Percentiles rank a stretch among this genome's conserved stretches.
Evolutionary conservation across 352 stramenopile species (phyloP).

Genomic region (Globisporangium megalacanthum): DNA sequence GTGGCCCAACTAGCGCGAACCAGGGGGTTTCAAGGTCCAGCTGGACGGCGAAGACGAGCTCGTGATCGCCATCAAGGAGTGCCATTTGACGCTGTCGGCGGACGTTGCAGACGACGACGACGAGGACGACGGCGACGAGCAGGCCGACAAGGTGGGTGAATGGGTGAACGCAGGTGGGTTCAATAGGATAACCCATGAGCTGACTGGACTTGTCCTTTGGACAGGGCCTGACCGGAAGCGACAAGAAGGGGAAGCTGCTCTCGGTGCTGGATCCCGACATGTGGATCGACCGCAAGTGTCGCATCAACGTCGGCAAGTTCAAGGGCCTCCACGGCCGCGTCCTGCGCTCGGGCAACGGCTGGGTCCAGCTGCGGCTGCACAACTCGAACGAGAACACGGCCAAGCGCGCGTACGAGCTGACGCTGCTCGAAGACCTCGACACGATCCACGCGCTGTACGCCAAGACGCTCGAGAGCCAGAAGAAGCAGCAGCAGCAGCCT

Average conservation of each 20-base stretch:
- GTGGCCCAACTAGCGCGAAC: slow-evolving; percentile 10
- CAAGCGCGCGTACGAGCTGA: slow-evolving; percentile 85
- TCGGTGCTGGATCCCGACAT: slow-evolving; percentile 82
- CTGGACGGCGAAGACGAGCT: slow-evolving; percentile 45
- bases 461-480: slow-evolving; percentile 56
- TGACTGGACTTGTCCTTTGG: no score
- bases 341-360: slow-evolving; percentile 82
- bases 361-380: slow-evolving; percentile 78
- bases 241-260: slow-evolving; percentile 55
- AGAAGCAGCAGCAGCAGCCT: slow-evolving; percentile 16
- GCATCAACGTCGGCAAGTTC: slow-evolving; percentile 88
- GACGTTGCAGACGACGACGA: slow-evolving; percentile 25
- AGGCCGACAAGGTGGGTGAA: slow-evolving; percentile 12
- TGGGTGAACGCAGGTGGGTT: no score
- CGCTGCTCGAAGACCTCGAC: slow-evolving; percentile 76
- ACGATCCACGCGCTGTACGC: slow-evolving; percentile 73
- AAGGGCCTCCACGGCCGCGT: slow-evolving; percentile 71
- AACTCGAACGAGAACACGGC: slow-evolving; percentile 84
- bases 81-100: slow-evolving; percentile 36
- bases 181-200: no score
- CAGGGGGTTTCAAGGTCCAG: slow-evolving; percentile 40
- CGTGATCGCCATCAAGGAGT: slow-evolving; percentile 46
- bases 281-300: slow-evolving; percentile 84
- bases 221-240: slow-evolving; percentile 17
- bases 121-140: slow-evolving; percentile 28